phyloP scores from a whole-genome alignment of 192 early-diverging fungal species.

The Neocallimastix lanati region DNA sequence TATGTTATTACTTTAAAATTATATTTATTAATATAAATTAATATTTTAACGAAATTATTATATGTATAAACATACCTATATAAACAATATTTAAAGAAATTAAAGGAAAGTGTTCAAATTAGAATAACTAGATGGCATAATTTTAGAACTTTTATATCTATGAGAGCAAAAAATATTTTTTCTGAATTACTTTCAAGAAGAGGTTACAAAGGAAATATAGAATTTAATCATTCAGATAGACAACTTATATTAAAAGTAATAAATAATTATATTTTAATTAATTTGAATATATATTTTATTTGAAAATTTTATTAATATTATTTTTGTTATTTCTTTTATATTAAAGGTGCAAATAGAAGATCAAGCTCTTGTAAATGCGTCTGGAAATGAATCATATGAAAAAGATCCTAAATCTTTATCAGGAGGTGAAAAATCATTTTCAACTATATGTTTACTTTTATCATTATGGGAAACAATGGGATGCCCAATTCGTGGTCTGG shows the following conservation, averaged over 20 bases:
- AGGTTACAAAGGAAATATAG: constrained; percentile 62
- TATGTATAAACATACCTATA: too few relatives aligned
- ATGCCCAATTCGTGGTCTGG: constrained; percentile 78
- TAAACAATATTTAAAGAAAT: not conserved
- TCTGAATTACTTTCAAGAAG: constrained; percentile 49
- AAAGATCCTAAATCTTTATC: constrained; percentile 85
- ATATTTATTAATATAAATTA: too few relatives aligned
- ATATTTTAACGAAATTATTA: too few relatives aligned
- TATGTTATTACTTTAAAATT: not conserved
- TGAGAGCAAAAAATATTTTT: constrained; percentile 58
- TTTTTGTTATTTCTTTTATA: not conserved
- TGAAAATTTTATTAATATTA: constrained; percentile 1
- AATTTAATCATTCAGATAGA: constrained; percentile 48
- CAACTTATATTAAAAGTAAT: constrained; percentile 43
- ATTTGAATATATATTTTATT: not conserved
- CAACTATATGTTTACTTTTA: constrained; percentile 80
- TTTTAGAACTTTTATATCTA: constrained; percentile 56
- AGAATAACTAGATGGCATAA: constrained; percentile 43
- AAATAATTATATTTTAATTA: not conserved
- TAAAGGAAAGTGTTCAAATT: constrained; percentile 11
- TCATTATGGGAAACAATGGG: constrained; percentile 86
- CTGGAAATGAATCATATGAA: constrained; percentile 14
- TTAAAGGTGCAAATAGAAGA: not conserved
- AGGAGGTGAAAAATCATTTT: constrained; percentile 94
- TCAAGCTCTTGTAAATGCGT: not conserved